Evolutionary conservation across 345 rosid genomes (phyloP).

Genomic region (Linum lewisii): DNA sequence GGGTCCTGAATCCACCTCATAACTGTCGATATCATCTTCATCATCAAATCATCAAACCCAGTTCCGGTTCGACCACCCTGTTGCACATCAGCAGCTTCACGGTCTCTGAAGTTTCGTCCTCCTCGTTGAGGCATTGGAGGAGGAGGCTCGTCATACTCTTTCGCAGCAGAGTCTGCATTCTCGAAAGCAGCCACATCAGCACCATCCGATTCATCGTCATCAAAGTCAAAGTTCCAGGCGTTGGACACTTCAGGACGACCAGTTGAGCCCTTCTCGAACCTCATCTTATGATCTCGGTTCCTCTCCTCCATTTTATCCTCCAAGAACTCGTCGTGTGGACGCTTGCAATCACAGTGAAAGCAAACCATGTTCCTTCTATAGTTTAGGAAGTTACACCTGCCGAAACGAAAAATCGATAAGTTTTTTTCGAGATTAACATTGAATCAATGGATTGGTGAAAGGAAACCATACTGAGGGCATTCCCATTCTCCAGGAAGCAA

Average conservation of each 20-base stretch:
- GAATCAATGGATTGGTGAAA: slow-evolving; percentile 1
- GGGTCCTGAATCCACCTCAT: slow-evolving; percentile 57
- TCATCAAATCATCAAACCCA: slow-evolving; percentile 95
- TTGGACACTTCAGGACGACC: slow-evolving; percentile 57
- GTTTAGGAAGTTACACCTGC: slow-evolving; percentile 96
- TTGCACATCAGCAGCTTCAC: slow-evolving; percentile 27
- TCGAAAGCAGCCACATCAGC: slow-evolving; percentile 93
- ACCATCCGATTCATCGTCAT: slow-evolving; percentile 95
- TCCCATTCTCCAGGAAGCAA: slow-evolving; percentile 99
- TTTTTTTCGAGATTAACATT: background rate
- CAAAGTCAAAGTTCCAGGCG: slow-evolving; percentile 97
- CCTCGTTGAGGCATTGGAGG: slow-evolving; percentile 19
- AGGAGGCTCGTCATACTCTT: slow-evolving; percentile 18
- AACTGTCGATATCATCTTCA: slow-evolving; percentile 84
- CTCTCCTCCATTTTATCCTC: slow-evolving; percentile 51
- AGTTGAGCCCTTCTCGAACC: slow-evolving; percentile 32
- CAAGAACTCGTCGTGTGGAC: slow-evolving; percentile 63
- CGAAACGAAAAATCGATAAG: slow-evolving; percentile 20
- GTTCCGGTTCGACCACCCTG: slow-evolving; percentile 26
- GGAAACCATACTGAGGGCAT: slow-evolving; percentile 85
- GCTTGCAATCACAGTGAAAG: slow-evolving; percentile 96
- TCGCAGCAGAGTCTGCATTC: slow-evolving; percentile 55
- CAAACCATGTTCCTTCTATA: slow-evolving; percentile 89
- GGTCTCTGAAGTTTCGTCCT: slow-evolving; percentile 28
- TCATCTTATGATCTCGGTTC: slow-evolving; percentile 31